These are phyloP conservation scores for Aspergillus pseudoterreus DNA, from an alignment of 2,329 filamentous ascomycete genomes.

Conservation along the genomic window DNA sequence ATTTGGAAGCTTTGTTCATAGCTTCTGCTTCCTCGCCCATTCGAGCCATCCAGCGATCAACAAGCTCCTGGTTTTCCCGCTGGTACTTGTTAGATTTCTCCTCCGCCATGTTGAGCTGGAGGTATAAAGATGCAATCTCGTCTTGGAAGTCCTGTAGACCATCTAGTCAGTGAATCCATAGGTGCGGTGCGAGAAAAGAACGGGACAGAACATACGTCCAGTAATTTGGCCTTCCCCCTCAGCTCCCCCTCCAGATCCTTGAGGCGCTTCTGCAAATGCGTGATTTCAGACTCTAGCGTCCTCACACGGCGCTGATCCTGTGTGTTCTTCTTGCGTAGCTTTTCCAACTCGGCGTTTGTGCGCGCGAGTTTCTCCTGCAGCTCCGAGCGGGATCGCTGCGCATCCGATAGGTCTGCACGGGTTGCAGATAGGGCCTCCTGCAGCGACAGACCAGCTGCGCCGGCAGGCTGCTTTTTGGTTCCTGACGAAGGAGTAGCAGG, in stretches of 20 bases:
- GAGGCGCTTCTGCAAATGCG: slow-evolving; percentile 61
- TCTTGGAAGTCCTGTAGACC: slow-evolving; percentile 71
- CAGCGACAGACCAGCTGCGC: slow-evolving; percentile 25
- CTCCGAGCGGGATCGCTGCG: slow-evolving; percentile 68
- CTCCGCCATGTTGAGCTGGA: slow-evolving; percentile 84
- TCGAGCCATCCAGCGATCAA: slow-evolving; percentile 85
- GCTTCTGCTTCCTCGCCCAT: slow-evolving; percentile 82
- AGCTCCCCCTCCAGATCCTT: slow-evolving; percentile 84
- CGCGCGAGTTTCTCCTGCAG: slow-evolving; percentile 62
- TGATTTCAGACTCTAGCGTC: slow-evolving; percentile 60
- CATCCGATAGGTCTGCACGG: slow-evolving; percentile 68
- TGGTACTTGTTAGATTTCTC: slow-evolving; percentile 68
- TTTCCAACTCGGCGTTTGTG: slow-evolving; percentile 61
- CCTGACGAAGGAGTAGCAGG: slow-evolving; percentile 25
- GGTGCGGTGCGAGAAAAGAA: background rate
- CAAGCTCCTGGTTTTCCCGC: slow-evolving; percentile 81
- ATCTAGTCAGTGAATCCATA: slow-evolving; percentile 4
- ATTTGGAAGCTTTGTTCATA: slow-evolving; percentile 66
- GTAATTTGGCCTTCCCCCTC: slow-evolving; percentile 73
- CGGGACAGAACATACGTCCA: slow-evolving; percentile 56
- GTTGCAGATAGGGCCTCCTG: slow-evolving; percentile 30
- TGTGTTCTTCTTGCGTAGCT: slow-evolving; percentile 57
- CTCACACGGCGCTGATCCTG: slow-evolving; percentile 61
- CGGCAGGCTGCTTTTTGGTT: slow-evolving; percentile 23
- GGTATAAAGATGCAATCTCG: slow-evolving; percentile 80